Base-by-base conservation (phyloP, 2,329 filamentous ascomycete genomes). In the Gnomoniopsis sp. region DNA sequence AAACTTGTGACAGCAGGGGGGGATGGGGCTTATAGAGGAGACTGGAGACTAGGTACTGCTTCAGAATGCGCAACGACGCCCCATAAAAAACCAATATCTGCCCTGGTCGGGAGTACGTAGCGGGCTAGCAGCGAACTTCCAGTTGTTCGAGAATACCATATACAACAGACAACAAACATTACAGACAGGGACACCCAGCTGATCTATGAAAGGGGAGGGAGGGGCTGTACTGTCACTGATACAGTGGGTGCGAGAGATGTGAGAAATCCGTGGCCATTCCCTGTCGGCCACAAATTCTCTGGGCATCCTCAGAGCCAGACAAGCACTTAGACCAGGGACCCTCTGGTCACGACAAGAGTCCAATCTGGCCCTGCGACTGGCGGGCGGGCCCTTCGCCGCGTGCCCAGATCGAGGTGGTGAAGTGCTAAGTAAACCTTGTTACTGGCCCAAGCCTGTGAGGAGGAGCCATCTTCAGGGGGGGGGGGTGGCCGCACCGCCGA, bases 121-220 rank as follows among this genome's bases (percentile, higher is more conserved):
- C 56, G 43, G 44, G 17, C 54, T 58, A 53, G 41, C 57, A 62
- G 58, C 52, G 51, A 55, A 51, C 47, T 49, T 48, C 51, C 47
- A 15, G 51, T 47, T 55, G 59, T 57, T 61, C 48, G 48, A 51
- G 57, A 55, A 60, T 49, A 58, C 44, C 26, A 30, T 30, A 8
- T 30, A 30, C 54, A 55, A 34, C 48, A 34, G 58, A 53, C 34
- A 53, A 50, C 53, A 26, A 53, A 50, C 53, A 26, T 49, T 56
- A 57, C 53, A 62, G 53, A 57, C 53, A 62, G 53, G 57, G 60
- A 59, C 50, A 51, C 53, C 57, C 49, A 51, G 60, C 47, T 59
- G 59, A 57, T 58, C 69, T 71, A 74, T 72, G 70, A 74, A 73
- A 72, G 72, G 71, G 69, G 69, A 71, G 65, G 64, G 66, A 67